Conservation (phyloP, 176 grass and related monocot genomes). For the Saccharum spontaneum region DNA sequence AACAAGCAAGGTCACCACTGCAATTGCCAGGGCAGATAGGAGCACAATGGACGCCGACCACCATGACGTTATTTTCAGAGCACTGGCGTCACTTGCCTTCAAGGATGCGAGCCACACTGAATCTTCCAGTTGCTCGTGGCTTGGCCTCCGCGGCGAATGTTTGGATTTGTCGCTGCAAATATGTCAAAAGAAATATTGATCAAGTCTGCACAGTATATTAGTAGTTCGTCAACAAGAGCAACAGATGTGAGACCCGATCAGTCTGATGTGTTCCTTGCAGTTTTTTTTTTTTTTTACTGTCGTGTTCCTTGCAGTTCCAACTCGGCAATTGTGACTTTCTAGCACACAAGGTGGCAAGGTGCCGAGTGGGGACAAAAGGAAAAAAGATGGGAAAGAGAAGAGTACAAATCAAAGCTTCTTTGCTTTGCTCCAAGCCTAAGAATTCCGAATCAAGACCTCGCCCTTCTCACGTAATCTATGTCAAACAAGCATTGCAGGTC, state of each 20-base stretch:
- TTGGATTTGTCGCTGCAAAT: constrained; percentile 51
- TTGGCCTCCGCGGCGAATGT: constrained; percentile 47
- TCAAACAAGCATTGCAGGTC: not conserved
- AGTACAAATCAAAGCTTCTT: constrained; percentile 47
- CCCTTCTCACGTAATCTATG: not conserved
- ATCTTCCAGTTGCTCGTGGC: constrained; percentile 71
- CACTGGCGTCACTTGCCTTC: constrained; percentile 30
- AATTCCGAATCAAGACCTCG: constrained; percentile 19
- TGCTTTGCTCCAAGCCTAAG: constrained; percentile 32
- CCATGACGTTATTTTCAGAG: not conserved
- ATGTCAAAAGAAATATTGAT: not conserved
- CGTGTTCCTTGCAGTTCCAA: constrained; percentile 26
- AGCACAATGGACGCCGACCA: constrained; percentile 1
- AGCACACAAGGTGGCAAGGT: constrained; percentile 33
- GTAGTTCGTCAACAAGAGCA: not conserved
- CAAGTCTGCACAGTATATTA: not conserved
- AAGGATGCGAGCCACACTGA: constrained; percentile 68
- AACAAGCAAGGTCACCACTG: constrained; percentile 34
- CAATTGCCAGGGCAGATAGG: constrained; percentile 32
- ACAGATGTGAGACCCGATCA: not conserved
- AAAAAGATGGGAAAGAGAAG: constrained; percentile 27
- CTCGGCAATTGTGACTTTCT: constrained; percentile 38
- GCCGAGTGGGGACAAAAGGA: constrained; percentile 38
- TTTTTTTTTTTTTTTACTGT: too few species aligned
- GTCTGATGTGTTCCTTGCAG: not conserved